Percentiles rank a stretch among this genome's conserved stretches.
phyloP scores from a whole-genome alignment of 2,329 filamentous ascomycete genomes.

The Dryadomyces quercivorus region DNA sequence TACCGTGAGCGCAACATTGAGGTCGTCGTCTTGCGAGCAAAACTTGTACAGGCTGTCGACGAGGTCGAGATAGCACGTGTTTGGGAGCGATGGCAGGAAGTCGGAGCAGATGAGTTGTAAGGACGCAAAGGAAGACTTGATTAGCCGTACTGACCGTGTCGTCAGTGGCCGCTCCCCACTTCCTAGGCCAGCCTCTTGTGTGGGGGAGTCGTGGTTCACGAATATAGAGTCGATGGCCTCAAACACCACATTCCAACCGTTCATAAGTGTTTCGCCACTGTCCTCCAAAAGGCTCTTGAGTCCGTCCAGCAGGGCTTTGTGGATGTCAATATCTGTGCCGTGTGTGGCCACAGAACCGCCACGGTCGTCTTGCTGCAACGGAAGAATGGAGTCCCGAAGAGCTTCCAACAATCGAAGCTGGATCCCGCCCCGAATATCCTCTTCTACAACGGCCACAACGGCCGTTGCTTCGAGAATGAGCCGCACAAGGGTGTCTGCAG shows the following conservation, averaged over 20 bases:
- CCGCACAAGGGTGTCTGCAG: conserved; percentile 51
- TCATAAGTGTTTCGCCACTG: conserved; percentile 70
- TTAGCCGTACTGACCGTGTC: conserved; percentile 58
- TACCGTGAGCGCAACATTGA: conserved; percentile 90
- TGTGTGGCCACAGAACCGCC: conserved; percentile 44
- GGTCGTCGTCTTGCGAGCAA: conserved; percentile 76
- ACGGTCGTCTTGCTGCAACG: conserved; percentile 42
- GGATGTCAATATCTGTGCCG: conserved; percentile 63
- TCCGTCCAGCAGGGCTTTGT: conserved; percentile 67
- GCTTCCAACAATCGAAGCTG: conserved; percentile 62
- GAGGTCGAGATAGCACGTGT: conserved; percentile 61
- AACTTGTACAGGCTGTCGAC: conserved; percentile 85
- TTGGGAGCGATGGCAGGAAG: conserved; percentile 64
- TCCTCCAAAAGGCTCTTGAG: conserved; percentile 76
- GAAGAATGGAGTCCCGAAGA: conserved; percentile 46
- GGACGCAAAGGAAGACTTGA: conserved; percentile 78
- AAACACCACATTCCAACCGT: conserved; percentile 79
- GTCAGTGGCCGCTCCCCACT: conserved; percentile 23
- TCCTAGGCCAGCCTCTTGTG: conserved; percentile 20
- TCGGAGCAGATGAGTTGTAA: conserved; percentile 90
- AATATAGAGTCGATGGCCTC: conserved; percentile 79
- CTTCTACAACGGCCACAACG: conserved; percentile 38
- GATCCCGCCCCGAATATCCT: conserved; percentile 42
- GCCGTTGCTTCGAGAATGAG: conserved; percentile 45
- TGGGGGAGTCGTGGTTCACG: conserved; percentile 24